Conservation (phyloP, 108 stramenopile genomes). For the Bacterosira constricta region DNA sequence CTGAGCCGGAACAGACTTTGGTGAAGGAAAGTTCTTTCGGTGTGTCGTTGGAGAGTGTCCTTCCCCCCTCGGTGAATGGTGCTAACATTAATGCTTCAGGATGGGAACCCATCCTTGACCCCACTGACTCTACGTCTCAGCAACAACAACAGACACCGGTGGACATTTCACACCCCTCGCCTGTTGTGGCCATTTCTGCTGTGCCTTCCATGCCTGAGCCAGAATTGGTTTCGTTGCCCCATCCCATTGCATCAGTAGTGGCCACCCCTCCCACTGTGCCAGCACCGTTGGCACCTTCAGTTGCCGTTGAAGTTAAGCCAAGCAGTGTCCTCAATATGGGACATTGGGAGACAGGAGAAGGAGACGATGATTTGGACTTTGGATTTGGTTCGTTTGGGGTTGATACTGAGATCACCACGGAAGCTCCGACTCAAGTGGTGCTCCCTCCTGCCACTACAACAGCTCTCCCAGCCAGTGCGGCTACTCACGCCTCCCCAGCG, state of each 20-base stretch:
- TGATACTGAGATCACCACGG: conserved; percentile 40
- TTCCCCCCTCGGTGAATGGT: conserved; percentile 51
- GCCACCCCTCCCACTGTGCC: not conserved
- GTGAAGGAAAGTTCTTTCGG: conserved; percentile 19
- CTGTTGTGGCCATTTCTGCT: not conserved
- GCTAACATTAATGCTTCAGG: conserved; percentile 59
- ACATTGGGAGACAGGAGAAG: conserved; percentile 82
- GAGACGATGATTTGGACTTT: conserved; percentile 78
- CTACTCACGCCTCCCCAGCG: conserved; percentile 72
- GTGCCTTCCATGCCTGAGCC: conserved; percentile 22
- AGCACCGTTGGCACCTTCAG: conserved; percentile 9
- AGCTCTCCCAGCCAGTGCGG: conserved; percentile 9
- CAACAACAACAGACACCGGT: conserved; percentile 15
- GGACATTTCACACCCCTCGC: conserved; percentile 26
- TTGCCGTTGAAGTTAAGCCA: conserved; percentile 39
- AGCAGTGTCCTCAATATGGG: conserved; percentile 85
- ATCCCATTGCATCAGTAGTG: conserved; percentile 11
- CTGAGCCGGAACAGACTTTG: conserved; percentile 4
- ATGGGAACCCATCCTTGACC: conserved; percentile 51
- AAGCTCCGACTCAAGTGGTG: conserved; percentile 24
- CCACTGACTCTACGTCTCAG: conserved; percentile 19
- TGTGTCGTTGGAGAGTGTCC: conserved; percentile 39
- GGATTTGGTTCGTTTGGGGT: conserved; percentile 83
- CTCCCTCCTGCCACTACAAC: conserved; percentile 6
- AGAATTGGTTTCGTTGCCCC: conserved; percentile 11